Conservation (phyloP, 768 basidiomycete species). For the Mycena filopes region DNA sequence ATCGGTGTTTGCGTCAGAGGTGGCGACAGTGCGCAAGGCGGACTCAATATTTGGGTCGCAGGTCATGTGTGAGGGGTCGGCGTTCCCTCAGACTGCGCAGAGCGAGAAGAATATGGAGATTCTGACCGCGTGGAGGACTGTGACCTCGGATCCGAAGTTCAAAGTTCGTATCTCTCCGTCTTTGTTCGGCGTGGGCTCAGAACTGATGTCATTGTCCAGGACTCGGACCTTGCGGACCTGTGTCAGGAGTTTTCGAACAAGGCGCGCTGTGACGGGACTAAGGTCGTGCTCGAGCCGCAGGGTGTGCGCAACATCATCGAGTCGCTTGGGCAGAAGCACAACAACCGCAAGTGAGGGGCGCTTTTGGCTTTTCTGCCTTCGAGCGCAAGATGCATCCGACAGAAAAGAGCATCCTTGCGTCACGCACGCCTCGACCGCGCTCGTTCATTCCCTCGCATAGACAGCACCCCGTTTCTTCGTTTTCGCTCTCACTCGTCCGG, state of each 20-base stretch:
- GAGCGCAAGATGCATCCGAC: no score
- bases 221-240: constrained; percentile 81
- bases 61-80: constrained; percentile 74
- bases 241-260: constrained; percentile 85
- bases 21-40: constrained; percentile 51
- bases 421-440: no score
- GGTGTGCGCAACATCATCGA: constrained; percentile 61
- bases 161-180: constrained; percentile 62
- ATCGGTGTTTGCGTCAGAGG: constrained; percentile 64
- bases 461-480: background rate
- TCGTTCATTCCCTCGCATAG: constrained; percentile 12
- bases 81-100: constrained; percentile 73
- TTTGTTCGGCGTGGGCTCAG: constrained; percentile 17
- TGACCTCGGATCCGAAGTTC: constrained; percentile 79
- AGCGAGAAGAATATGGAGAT: constrained; percentile 83
- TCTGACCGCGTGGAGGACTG: constrained; percentile 80
- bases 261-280: constrained; percentile 86
- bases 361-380: no score
- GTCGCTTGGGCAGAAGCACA: constrained; percentile 42
- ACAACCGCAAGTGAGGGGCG: constrained; percentile 21
- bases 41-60: constrained; percentile 59
- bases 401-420: no score
- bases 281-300: constrained; percentile 77
- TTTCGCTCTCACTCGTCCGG: background rate
- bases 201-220: constrained; percentile 52